phyloP scores from a whole-genome alignment of 257 asterid species.

The Nicotiana attenuata region DNA sequence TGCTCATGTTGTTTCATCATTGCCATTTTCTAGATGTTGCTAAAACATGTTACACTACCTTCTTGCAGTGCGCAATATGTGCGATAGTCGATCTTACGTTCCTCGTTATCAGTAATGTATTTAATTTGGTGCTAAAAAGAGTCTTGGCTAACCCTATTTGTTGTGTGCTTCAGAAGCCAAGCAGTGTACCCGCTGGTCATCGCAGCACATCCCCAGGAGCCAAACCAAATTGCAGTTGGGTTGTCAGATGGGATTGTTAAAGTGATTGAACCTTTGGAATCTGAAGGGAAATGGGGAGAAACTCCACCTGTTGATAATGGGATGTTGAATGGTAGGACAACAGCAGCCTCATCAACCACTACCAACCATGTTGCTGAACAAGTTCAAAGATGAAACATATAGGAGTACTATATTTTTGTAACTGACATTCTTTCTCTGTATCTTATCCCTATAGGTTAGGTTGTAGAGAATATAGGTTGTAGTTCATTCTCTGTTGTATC shows the following conservation, averaged over 20 bases:
- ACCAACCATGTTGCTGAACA: slow-evolving; percentile 69
- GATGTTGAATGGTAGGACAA: slow-evolving; percentile 40
- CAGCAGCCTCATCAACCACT: slow-evolving; percentile 59
- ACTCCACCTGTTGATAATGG: slow-evolving; percentile 72
- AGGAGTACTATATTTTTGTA: background rate
- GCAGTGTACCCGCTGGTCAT: slow-evolving; percentile 56
- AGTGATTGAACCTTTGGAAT: slow-evolving; percentile 88
- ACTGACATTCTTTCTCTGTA: slow-evolving; percentile 33
- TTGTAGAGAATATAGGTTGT: slow-evolving; percentile 21
- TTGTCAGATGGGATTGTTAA: slow-evolving; percentile 82
- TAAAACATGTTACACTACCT: no score
- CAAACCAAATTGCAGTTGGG: slow-evolving; percentile 84
- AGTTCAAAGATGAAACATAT: slow-evolving; percentile 52
- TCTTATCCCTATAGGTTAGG: slow-evolving; percentile 36
- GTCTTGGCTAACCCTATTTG: slow-evolving; percentile 2
- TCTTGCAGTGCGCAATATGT: no score
- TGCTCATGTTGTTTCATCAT: no score
- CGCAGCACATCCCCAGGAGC: slow-evolving; percentile 86
- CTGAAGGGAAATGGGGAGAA: slow-evolving; percentile 76
- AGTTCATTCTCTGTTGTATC: slow-evolving; percentile 33
- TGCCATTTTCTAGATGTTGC: no score
- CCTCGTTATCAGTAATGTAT: background rate
- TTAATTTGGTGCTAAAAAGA: background rate
- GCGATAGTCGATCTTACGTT: background rate
- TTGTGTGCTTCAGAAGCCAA: slow-evolving; percentile 50